These are phyloP conservation scores for Plenodomus tracheiphilus DNA, from an alignment of 2,329 filamentous ascomycete genomes.

Conservation along the genomic window DNA sequence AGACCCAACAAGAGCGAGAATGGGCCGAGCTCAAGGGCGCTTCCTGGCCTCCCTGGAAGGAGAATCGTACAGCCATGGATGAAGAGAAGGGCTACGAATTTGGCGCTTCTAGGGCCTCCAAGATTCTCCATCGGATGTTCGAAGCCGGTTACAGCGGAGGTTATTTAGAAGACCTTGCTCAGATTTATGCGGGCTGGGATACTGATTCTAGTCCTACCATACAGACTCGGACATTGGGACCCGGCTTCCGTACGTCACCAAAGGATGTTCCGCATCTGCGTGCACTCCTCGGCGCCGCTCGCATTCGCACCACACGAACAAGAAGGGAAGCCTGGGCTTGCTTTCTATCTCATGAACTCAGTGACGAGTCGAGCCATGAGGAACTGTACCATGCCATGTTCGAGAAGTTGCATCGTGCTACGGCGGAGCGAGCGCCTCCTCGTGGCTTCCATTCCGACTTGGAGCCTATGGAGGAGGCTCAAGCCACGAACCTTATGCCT, in stretches of 20 bases:
- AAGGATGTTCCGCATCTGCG: slow-evolving; percentile 12
- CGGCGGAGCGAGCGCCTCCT: slow-evolving; percentile 8
- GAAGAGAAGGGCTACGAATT: slow-evolving; percentile 59
- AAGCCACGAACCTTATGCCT: slow-evolving; percentile 47
- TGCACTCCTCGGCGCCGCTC: slow-evolving; percentile 57
- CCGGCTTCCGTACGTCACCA: slow-evolving; percentile 8
- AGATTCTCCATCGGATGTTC: slow-evolving; percentile 59
- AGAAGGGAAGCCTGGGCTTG: slow-evolving; percentile 67
- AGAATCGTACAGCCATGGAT: slow-evolving; percentile 64
- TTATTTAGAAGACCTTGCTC: slow-evolving; percentile 58
- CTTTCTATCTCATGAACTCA: slow-evolving; percentile 60
- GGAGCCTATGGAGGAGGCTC: slow-evolving; percentile 3
- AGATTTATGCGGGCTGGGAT: slow-evolving; percentile 65
- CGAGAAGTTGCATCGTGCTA: slow-evolving; percentile 55
- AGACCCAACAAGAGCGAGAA: slow-evolving; percentile 58
- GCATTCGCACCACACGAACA: slow-evolving; percentile 63
- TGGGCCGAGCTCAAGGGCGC: slow-evolving; percentile 63
- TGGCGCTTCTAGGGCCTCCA: slow-evolving; percentile 60
- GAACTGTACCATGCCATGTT: slow-evolving; percentile 61
- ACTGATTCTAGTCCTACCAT: slow-evolving; percentile 65
- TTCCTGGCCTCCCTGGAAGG: slow-evolving; percentile 69
- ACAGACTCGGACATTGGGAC: slow-evolving; percentile 57
- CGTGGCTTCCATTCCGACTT: slow-evolving; percentile 7
- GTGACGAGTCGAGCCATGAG: slow-evolving; percentile 40
- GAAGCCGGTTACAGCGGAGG: slow-evolving; percentile 60